These are phyloP conservation scores for Phylloboletellus chloephorus DNA, from an alignment of 1,284 basidiomycete species.

Conservation along the genomic window DNA sequence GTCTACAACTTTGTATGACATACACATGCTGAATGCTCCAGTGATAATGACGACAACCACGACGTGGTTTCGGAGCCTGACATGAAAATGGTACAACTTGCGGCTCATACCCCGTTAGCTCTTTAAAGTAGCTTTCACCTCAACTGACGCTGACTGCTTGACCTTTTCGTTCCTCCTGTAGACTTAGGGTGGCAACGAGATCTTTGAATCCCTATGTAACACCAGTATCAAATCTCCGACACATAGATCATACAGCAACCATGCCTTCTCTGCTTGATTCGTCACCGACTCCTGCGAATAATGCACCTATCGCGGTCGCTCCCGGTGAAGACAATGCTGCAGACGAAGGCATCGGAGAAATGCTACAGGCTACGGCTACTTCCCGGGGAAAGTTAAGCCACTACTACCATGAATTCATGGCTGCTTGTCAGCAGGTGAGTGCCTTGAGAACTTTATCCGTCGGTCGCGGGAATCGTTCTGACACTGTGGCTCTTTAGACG, in stretches of 20 bases:
- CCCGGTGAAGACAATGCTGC: background rate
- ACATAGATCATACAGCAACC: background rate
- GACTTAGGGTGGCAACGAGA: slow-evolving; percentile 13
- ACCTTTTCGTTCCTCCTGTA: background rate
- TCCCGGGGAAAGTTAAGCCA: slow-evolving; percentile 15
- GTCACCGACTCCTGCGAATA: slow-evolving; percentile 11
- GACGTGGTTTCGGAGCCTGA: background rate
- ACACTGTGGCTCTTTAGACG: slow-evolving; percentile 10
- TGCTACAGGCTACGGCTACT: slow-evolving; percentile 20
- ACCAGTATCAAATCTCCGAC: slow-evolving; percentile 23
- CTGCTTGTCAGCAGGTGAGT: slow-evolving; percentile 14
- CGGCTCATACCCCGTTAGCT: slow-evolving; percentile 19
- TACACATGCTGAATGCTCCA: slow-evolving; percentile 4
- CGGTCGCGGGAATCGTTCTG: background rate
- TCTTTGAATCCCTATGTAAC: slow-evolving; percentile 26
- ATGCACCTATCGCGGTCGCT: background rate
- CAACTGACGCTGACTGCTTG: background rate
- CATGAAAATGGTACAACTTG: background rate
- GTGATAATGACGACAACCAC: slow-evolving; percentile 1
- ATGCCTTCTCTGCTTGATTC: background rate
- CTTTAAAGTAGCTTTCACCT: background rate
- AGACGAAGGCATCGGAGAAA: slow-evolving; percentile 5
- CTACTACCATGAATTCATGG: slow-evolving; percentile 13
- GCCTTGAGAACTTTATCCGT: background rate
- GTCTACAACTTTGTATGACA: background rate